Conservation (phyloP, 2,329 filamentous ascomycete genomes). For the Nemania sp. region DNA sequence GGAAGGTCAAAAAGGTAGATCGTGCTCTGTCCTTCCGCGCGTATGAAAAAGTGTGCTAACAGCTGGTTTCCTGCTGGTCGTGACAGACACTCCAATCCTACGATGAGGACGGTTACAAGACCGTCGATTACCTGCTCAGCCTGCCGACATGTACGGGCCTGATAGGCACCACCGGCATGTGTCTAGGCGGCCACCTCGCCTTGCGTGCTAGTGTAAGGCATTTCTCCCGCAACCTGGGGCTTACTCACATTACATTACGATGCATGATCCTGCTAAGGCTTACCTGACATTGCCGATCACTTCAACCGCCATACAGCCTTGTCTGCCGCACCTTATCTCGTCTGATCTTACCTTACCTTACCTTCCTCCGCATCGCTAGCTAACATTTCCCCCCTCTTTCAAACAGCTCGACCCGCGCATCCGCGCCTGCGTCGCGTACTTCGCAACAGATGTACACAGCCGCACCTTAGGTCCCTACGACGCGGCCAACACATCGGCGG, state of each 20-base stretch:
- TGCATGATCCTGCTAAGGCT: not conserved
- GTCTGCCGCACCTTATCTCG: too few species aligned
- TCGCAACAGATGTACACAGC: constrained; percentile 88
- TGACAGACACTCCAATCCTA: constrained; percentile 79
- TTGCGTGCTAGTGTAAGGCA: constrained; percentile 58
- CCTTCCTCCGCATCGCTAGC: too few species aligned
- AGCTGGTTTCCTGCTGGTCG: too few species aligned
- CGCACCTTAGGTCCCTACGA: constrained; percentile 69
- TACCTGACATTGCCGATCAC: too few species aligned
- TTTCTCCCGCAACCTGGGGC: not conserved
- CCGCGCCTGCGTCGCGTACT: constrained; percentile 80
- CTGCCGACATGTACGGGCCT: constrained; percentile 79
- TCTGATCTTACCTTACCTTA: too few species aligned
- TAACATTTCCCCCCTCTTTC: not conserved
- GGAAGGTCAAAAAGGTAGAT: constrained; percentile 76
- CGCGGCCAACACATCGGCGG: constrained; percentile 50
- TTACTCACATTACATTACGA: not conserved
- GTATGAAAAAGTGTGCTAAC: too few species aligned
- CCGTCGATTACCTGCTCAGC: constrained; percentile 70
- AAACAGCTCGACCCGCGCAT: constrained; percentile 71
- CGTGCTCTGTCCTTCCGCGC: too few species aligned
- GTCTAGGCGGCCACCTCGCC: constrained; percentile 85
- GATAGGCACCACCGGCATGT: constrained; percentile 86
- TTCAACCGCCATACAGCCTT: not conserved
- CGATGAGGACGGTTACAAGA: constrained; percentile 73